A percentile compares a stretch with the other conserved stretches of the same genome.
phyloP scores from a whole-genome alignment of 1,284 basidiomycete species.

The Exsudoporus floridanus region DNA sequence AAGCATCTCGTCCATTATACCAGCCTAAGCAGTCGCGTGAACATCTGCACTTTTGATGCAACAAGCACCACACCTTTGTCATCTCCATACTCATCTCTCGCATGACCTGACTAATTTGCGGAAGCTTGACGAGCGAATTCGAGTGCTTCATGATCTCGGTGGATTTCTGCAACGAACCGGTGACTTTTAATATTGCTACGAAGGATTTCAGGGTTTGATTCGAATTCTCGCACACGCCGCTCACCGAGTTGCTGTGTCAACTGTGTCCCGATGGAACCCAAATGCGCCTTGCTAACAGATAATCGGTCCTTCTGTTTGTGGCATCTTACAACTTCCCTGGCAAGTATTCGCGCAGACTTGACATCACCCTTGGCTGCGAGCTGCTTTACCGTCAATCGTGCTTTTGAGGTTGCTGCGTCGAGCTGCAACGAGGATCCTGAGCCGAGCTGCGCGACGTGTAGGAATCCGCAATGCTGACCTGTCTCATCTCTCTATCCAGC shows the following conservation, averaged over 20 bases:
- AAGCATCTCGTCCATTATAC: slow-evolving; percentile 92
- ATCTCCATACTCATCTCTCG: slow-evolving; percentile 98
- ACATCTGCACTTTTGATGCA: background rate
- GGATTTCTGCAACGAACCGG: slow-evolving; percentile 94
- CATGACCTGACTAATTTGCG: slow-evolving; percentile 92
- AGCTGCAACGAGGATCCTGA: slow-evolving; percentile 51
- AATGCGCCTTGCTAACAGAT: slow-evolving; percentile 87
- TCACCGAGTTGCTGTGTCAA: slow-evolving; percentile 91
- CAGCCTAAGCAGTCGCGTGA: slow-evolving; percentile 56
- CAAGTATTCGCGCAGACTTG: slow-evolving; percentile 89
- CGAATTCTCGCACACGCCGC: slow-evolving; percentile 28
- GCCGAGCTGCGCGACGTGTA: slow-evolving; percentile 23
- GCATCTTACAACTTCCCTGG: slow-evolving; percentile 91
- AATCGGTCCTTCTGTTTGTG: slow-evolving; percentile 94
- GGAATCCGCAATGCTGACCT: slow-evolving; percentile 56
- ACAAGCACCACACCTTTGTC: slow-evolving; percentile 75
- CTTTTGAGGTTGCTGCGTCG: slow-evolving; percentile 81
- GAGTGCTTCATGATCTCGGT: slow-evolving; percentile 99
- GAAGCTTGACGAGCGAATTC: slow-evolving; percentile 88
- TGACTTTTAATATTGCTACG: slow-evolving; percentile 94
- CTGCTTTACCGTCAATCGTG: slow-evolving; percentile 81
- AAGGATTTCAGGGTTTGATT: background rate
- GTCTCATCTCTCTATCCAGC: slow-evolving; percentile 89
- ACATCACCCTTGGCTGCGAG: slow-evolving; percentile 90
- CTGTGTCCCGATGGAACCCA: slow-evolving; percentile 91